Conservation (phyloP, 163 green algal genomes). For the Prototheca wickerhamii region DNA sequence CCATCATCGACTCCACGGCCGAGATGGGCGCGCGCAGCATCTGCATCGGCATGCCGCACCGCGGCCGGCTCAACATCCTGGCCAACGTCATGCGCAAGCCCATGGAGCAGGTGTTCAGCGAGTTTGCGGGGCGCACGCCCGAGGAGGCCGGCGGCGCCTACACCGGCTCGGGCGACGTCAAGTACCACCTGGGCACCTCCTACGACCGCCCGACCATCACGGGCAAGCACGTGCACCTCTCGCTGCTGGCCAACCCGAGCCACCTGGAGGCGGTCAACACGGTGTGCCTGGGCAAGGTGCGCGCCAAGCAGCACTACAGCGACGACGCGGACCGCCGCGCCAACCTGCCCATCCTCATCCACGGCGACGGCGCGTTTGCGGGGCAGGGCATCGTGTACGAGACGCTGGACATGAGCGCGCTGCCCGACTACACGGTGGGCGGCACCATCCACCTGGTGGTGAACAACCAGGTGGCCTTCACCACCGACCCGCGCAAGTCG, state of each 20-base stretch:
- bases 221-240: constrained; percentile 88
- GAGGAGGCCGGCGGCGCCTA: constrained; percentile 31
- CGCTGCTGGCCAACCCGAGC: constrained; percentile 90
- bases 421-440: constrained; percentile 92
- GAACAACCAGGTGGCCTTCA: constrained; percentile 99
- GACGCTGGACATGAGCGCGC: constrained; percentile 89
- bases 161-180: constrained; percentile 87
- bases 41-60: constrained; percentile 95
- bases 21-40: constrained; percentile 80
- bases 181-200: constrained; percentile 97
- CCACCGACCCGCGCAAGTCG: constrained; percentile 87
- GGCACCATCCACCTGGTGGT: constrained; percentile 96
- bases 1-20: constrained; percentile 80
- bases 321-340: constrained; percentile 57
- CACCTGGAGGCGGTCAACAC: constrained; percentile 92
- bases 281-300: constrained; percentile 87
- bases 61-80: constrained; percentile 94
- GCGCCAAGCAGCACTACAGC: constrained; percentile 82
- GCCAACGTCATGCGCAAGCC: constrained; percentile 98
- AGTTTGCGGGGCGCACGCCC: constrained; percentile 73
- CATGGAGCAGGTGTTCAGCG: constrained; percentile 89
- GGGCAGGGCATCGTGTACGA: constrained; percentile 95
- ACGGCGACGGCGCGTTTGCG: constrained; percentile 90
- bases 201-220: constrained; percentile 87
- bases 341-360: constrained; percentile 84